Base-by-base conservation (phyloP, 495 filamentous ascomycete genomes). In the Penicillium flavigenum region DNA sequence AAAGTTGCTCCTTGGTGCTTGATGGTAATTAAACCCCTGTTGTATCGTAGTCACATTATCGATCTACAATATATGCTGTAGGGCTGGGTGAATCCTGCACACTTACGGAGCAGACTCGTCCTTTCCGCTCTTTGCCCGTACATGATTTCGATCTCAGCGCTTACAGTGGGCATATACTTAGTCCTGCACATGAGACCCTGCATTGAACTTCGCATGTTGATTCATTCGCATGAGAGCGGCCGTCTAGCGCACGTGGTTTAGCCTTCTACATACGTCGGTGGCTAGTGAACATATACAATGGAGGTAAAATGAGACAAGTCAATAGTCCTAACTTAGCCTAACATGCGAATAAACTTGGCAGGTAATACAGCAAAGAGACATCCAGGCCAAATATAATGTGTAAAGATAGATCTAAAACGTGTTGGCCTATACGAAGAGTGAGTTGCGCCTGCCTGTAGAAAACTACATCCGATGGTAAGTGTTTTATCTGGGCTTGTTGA, bases 101-200 rank as follows among this genome's bases (percentile, higher is more conserved):
- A 1, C 27, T 29, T 29, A 22, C 22, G 22, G 22, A 22, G 22
- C 2, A 22, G 22, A 22, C 22, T 16, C 9, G 9, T 4, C 16
- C 22, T 41, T 14, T n/a, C 32, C 29, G 44, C 27, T 38, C 39
- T 34, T 56, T 47, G 42, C 47, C 43, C 45, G 34, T 41, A 16
- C 46, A 56, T 49, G 36, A 38, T 49, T 47, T 48, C 24, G 47
- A 22, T 29, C 27, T 38, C 56, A 51, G 51, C 50, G 38, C 39
- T 34, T 44, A 45, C 19, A 22, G 56, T 59, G 51, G 51, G 16
- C 42, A 56, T 41, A 52, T 19, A 27, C 24, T 59, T 51, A 51
- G 38, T 59, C 16, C 10, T 14, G 11, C 11, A 49, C 19, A 39
- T 11, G 41, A 44, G 22, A 17, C 16, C n/a, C 16, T n/a, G 36